Percentiles rank a stretch among this genome's conserved stretches.
These are phyloP conservation scores for Coix lacrymajobi DNA, from an alignment of 176 grass and related monocot species.

Conservation along the genomic window DNA sequence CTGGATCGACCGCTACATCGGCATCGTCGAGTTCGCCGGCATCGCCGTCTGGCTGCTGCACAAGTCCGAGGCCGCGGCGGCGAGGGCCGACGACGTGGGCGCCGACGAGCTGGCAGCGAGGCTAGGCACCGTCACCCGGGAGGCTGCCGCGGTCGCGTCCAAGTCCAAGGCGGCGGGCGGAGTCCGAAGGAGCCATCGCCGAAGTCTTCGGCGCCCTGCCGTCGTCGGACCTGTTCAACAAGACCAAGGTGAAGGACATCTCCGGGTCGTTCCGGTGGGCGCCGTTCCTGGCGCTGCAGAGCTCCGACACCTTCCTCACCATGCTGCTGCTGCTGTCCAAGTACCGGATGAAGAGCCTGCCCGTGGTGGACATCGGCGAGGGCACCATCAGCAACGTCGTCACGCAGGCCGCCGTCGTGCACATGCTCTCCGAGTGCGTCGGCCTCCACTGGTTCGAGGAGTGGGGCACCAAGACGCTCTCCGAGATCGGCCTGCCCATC, in stretches of 20 bases:
- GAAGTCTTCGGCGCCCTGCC: slow-evolving; percentile 76
- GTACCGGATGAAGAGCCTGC: slow-evolving; percentile 97
- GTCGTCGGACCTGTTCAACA: slow-evolving; percentile 94
- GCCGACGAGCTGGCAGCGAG: slow-evolving; percentile 59
- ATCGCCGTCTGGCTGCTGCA: slow-evolving; percentile 92
- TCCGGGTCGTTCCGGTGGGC: slow-evolving; percentile 96
- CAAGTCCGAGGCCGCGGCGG: slow-evolving; percentile 34
- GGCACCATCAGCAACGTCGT: slow-evolving; percentile 89
- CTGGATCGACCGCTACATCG: slow-evolving; percentile 97
- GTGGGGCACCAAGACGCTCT: slow-evolving; percentile 84
- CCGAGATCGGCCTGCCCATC: slow-evolving; percentile 72
- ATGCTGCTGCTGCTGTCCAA: slow-evolving; percentile 93
- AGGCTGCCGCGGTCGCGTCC: not conserved
- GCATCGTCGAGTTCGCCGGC: slow-evolving; percentile 92
- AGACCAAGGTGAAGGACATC: slow-evolving; percentile 92
- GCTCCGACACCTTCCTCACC: slow-evolving; percentile 89
- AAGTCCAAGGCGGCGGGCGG: not conserved
- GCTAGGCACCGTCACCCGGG: slow-evolving; percentile 56
- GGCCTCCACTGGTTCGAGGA: slow-evolving; percentile 91
- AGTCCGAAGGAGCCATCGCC: slow-evolving; percentile 11
- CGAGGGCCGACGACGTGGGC: slow-evolving; percentile 4
- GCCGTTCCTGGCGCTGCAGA: slow-evolving; percentile 90
- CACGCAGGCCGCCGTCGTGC: slow-evolving; percentile 81
- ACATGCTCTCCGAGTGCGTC: slow-evolving; percentile 95
- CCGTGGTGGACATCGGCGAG: slow-evolving; percentile 81